phyloP scores from a whole-genome alignment of 2,329 filamentous ascomycete genomes.

The Sporothrix schenckii region DNA sequence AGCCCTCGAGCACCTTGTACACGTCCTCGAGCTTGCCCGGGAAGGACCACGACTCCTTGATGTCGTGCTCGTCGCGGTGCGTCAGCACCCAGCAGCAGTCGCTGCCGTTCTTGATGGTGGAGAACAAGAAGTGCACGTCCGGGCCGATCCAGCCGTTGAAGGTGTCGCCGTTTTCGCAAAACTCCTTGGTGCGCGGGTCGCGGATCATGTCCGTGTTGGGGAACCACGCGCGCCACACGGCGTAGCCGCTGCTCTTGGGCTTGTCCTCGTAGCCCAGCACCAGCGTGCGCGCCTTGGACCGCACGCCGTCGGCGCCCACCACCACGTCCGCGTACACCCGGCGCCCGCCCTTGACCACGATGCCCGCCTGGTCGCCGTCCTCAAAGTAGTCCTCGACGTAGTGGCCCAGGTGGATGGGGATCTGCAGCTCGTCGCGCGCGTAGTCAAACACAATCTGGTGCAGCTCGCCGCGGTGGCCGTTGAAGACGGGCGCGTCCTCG shows the following conservation, averaged over 20 bases:
- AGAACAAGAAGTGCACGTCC: slow-evolving; percentile 60
- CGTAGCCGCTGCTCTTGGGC: slow-evolving; percentile 56
- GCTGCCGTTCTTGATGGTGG: slow-evolving; percentile 58
- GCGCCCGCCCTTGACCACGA: slow-evolving; percentile 40
- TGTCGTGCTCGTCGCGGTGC: slow-evolving; percentile 57
- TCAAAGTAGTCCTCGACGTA: slow-evolving; percentile 59
- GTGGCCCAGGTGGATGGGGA: slow-evolving; percentile 59
- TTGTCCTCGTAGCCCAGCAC: slow-evolving; percentile 57
- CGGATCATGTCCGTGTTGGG: slow-evolving; percentile 55
- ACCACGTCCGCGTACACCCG: slow-evolving; percentile 51
- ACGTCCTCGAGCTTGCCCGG: slow-evolving; percentile 58
- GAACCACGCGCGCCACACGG: slow-evolving; percentile 59
- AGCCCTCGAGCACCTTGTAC: slow-evolving; percentile 53
- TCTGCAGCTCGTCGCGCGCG: slow-evolving; percentile 56
- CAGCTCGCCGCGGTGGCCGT: slow-evolving; percentile 63
- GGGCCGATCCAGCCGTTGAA: slow-evolving; percentile 63
- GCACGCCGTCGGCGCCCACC: slow-evolving; percentile 59
- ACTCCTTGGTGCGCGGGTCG: slow-evolving; percentile 56
- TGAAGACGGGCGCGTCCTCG: slow-evolving; percentile 58
- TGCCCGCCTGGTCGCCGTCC: slow-evolving; percentile 53
- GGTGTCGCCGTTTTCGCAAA: slow-evolving; percentile 59
- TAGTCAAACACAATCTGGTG: slow-evolving; percentile 63
- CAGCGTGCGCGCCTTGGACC: slow-evolving; percentile 55
- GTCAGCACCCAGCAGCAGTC: slow-evolving; percentile 64
- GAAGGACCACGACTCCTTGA: slow-evolving; percentile 59